Conservation (phyloP, 768 basidiomycete genomes). For the Pulveroboletus sp. region DNA sequence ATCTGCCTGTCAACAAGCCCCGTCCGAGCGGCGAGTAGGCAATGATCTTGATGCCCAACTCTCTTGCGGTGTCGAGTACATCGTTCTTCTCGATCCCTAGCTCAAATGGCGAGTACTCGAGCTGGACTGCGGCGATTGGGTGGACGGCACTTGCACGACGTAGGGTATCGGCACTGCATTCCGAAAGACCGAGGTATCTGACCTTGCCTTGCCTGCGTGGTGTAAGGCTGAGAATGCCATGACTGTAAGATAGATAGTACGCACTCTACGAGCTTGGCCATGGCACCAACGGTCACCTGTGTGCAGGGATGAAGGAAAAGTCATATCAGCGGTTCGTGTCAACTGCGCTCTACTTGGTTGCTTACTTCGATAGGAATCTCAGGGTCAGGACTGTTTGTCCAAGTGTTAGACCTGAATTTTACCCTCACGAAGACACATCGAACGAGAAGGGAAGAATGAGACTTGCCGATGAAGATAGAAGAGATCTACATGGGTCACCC, state of each 20-base stretch:
- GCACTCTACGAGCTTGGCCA: conserved; percentile 48
- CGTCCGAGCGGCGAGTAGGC: conserved; percentile 52
- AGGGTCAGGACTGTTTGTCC: conserved; percentile 33
- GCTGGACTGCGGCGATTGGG: conserved; percentile 46
- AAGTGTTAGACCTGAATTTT: neutral
- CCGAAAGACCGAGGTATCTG: conserved; percentile 50
- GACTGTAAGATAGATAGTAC: neutral
- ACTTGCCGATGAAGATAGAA: conserved; percentile 42
- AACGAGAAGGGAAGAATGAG: neutral
- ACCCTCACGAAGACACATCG: too few relatives aligned
- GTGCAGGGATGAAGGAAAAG: neutral
- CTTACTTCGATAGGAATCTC: conserved; percentile 45
- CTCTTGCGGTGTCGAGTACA: conserved; percentile 41
- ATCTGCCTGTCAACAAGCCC: conserved; percentile 45
- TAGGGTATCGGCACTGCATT: conserved; percentile 42
- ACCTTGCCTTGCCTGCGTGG: conserved; percentile 35
- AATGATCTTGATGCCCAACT: conserved; percentile 47
- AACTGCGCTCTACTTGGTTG: neutral
- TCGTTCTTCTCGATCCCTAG: conserved; percentile 44
- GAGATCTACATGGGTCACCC: conserved; percentile 41
- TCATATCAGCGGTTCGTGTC: neutral
- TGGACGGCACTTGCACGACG: conserved; percentile 49
- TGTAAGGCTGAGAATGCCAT: neutral
- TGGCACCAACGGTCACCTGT: conserved; percentile 41
- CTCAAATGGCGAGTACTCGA: conserved; percentile 49